These are phyloP conservation scores for Olyra latifolia DNA, from an alignment of 176 grass and related monocot genomes.

Conservation along the genomic window DNA sequence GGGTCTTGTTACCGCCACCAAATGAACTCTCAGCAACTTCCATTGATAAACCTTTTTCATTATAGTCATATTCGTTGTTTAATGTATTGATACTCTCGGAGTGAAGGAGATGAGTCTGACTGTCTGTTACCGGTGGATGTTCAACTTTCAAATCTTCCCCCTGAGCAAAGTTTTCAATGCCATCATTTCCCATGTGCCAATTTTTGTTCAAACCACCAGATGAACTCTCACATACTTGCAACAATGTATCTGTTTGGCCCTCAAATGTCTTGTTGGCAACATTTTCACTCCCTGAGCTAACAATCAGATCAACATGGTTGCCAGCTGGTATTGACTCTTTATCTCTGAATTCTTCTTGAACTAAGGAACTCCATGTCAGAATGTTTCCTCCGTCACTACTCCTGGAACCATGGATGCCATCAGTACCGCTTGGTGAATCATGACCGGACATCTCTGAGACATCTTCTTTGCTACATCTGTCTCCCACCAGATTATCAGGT, in stretches of 20 bases:
- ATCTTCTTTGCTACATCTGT: not conserved
- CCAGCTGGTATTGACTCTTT: not conserved
- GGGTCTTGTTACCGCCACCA: not conserved
- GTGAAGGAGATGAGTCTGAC: slow-evolving; percentile 13
- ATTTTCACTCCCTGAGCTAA: slow-evolving; percentile 18
- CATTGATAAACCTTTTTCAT: not conserved
- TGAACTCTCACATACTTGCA: slow-evolving; percentile 16
- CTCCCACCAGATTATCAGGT: slow-evolving; percentile 4
- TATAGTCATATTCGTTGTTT: slow-evolving; percentile 16
- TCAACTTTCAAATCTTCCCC: slow-evolving; percentile 27
- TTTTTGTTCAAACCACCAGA: not conserved
- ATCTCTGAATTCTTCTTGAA: slow-evolving; percentile 19
- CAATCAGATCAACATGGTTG: slow-evolving; percentile 6
- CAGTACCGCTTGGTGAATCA: slow-evolving; percentile 21
- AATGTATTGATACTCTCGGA: slow-evolving; percentile 18
- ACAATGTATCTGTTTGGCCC: slow-evolving; percentile 5
- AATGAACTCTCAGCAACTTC: slow-evolving; percentile 20
- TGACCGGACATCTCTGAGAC: not conserved
- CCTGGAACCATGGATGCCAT: slow-evolving; percentile 28
- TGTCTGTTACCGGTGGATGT: slow-evolving; percentile 7
- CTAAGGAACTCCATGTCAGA: not conserved
- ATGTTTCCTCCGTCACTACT: slow-evolving; percentile 11
- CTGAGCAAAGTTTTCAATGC: slow-evolving; percentile 18
- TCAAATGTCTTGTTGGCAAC: not conserved
- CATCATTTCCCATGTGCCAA: slow-evolving; percentile 4